A percentile compares a stretch with the other conserved stretches of the same genome.
Conservation (phyloP, 495 filamentous ascomycete species). For the Aspergillus homomorphus region DNA sequence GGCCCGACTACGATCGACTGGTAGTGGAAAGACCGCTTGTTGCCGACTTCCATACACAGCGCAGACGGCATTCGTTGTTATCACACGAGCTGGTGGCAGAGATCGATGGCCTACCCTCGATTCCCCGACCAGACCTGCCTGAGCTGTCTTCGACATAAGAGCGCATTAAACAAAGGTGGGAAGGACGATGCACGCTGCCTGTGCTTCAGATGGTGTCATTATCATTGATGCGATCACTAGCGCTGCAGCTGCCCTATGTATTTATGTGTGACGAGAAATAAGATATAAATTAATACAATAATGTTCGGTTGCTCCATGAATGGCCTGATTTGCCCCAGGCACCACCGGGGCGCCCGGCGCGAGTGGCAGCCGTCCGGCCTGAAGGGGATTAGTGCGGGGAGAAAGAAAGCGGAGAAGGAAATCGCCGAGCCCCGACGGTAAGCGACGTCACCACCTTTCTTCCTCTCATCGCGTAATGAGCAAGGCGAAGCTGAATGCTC, state of each 20-base stretch:
- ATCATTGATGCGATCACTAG: not conserved
- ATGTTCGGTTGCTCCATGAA: not conserved
- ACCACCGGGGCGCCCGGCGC: too few species aligned
- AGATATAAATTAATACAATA: not conserved
- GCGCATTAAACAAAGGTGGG: too few species aligned
- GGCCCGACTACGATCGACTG: conserved; percentile 24
- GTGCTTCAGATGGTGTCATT: not conserved
- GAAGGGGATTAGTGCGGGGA: conserved; percentile 12
- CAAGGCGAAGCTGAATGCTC: not conserved
- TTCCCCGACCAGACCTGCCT: conserved; percentile 17
- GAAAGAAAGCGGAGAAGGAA: conserved; percentile 2
- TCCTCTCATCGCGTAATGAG: not conserved
- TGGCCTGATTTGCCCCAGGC: not conserved
- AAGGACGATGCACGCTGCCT: not conserved
- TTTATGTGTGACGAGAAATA: conserved; percentile 1
- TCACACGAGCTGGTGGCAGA: conserved; percentile 15
- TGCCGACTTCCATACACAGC: conserved; percentile 14
- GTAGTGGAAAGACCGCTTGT: conserved; percentile 13
- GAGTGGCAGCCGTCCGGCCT: not conserved
- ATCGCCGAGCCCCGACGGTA: conserved; percentile 9
- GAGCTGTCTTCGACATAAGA: conserved; percentile 18
- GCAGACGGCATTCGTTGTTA: conserved; percentile 14
- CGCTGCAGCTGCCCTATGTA: not conserved
- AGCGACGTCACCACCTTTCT: conserved; percentile 13
- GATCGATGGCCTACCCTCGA: conserved; percentile 13